Conservation (phyloP, 192 early-diverging fungal genomes). For the Obelidium mucronatum region DNA sequence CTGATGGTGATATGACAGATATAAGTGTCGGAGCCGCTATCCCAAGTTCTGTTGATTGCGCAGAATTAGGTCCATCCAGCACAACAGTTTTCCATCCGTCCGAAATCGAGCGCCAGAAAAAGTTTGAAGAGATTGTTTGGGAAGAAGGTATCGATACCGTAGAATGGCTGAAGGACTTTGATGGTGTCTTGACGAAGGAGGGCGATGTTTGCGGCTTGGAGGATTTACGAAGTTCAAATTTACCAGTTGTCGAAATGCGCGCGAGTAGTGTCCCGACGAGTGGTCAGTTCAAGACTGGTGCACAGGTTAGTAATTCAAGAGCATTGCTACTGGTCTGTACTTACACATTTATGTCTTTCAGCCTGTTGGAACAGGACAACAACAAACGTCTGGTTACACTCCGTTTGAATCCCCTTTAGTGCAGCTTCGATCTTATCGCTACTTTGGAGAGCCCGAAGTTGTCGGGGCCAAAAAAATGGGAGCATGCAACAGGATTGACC, state of each 20-base stretch:
- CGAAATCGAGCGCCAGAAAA: constrained; percentile 12
- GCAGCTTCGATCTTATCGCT: constrained; percentile 17
- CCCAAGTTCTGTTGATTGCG: too few species aligned
- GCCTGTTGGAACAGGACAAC: neutral
- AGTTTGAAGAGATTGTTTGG: constrained; percentile 10
- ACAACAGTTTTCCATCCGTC: neutral
- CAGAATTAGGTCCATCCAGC: neutral
- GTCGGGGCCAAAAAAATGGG: neutral
- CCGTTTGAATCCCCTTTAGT: constrained; percentile 18
- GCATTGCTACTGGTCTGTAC: neutral
- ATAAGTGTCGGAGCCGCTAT: too few species aligned
- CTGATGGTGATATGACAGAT: neutral
- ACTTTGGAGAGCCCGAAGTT: neutral
- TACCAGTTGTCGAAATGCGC: neutral
- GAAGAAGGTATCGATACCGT: neutral
- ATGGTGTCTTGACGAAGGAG: neutral
- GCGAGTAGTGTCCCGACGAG: neutral
- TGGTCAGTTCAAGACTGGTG: neutral
- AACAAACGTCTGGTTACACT: neutral
- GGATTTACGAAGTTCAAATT: neutral
- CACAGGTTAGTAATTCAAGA: neutral
- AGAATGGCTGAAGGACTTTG: constrained; percentile 10
- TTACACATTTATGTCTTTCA: neutral
- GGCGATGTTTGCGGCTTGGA: constrained; percentile 2
- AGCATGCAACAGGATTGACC: constrained; percentile 1